Base-by-base conservation (phyloP, 2,329 filamentous ascomycete species). In the Fusarium albosuccineum region DNA sequence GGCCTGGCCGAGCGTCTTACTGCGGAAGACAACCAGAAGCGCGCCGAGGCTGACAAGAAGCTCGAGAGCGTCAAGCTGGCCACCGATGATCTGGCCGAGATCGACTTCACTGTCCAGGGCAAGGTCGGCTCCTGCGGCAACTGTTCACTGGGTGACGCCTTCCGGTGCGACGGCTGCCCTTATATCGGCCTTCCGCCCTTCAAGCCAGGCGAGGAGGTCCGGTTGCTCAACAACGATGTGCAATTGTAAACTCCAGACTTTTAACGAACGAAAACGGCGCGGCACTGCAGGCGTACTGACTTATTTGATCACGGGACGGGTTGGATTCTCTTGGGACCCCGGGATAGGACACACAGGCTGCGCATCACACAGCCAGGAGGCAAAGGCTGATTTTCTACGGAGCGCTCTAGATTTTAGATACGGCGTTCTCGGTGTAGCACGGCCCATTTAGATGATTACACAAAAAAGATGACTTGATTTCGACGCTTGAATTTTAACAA, bases 101-200 rank as follows among this genome's bases (percentile, higher is more conserved):
- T 98, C 9, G 96, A 99, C 80, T 98, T 99, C 76, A 99, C 96
- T 1, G 93, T 98, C n/a, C 87, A 97, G 79, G 96, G 96, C 72
- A 98, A 97, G 83, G 92, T 95, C 6, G 95, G 96, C 56, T 97
- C 92, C 16, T 99, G 96, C 78, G 93, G 93, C 29, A 97, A 95
- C 80, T 98, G 96, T 80, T 91, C 94, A 29, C 85, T 99, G 14
- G 96, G 96, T 51, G 95, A 98, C 79, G 95, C 96, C 4, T 94
- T 94, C 82, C 84, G 91, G 40, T 93, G 91, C 76, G 89, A 89
- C 50, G 88, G 84, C 27, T 87, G 85, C 73, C 94, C 94, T 2
- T 97, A 96, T 76, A 92, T 97, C 73, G 94, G 94, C 5, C 85
- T 99, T 70, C 96, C 96, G 13, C 92, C 96, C 5, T 99, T 99